These are phyloP conservation scores for Piloderma croceum DNA, from an alignment of 768 basidiomycete genomes.

Conservation along the genomic window DNA sequence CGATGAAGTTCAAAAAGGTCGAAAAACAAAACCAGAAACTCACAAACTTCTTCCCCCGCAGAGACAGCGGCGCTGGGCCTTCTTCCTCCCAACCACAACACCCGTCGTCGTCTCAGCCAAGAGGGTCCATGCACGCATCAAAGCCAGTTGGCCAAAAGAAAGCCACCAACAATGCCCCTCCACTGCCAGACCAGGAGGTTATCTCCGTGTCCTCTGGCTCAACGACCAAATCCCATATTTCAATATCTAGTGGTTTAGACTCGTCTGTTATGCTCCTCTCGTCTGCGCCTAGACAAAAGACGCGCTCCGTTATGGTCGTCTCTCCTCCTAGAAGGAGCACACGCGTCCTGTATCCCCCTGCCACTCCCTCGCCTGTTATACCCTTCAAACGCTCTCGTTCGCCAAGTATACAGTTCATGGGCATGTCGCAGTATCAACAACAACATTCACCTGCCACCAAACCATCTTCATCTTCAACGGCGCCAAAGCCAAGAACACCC, in stretches of 20 bases:
- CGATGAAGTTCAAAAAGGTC: neutral
- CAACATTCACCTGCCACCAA: neutral
- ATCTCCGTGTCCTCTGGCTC: slow-evolving; percentile 19
- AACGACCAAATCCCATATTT: slow-evolving; percentile 18
- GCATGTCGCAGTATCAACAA: neutral
- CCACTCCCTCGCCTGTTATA: no score
- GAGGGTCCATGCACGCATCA: neutral
- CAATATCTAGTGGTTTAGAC: slow-evolving; percentile 23
- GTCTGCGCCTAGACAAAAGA: no score
- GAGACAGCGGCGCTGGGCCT: neutral
- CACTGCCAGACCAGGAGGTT: slow-evolving; percentile 18
- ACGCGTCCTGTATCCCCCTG: no score
- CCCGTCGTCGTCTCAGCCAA: neutral
- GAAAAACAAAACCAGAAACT: neutral
- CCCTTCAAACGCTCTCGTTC: slow-evolving; percentile 24
- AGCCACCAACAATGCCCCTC: slow-evolving; percentile 5
- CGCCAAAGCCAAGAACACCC: slow-evolving; percentile 13
- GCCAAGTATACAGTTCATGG: slow-evolving; percentile 9
- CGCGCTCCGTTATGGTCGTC: no score
- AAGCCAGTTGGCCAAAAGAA: slow-evolving; percentile 1
- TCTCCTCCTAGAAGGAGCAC: no score
- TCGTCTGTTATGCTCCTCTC: no score
- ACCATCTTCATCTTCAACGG: slow-evolving; percentile 8
- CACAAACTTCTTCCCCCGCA: neutral
- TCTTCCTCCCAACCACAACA: neutral